Conservation (phyloP, 257 asterid genomes). For the Echium plantagineum region DNA sequence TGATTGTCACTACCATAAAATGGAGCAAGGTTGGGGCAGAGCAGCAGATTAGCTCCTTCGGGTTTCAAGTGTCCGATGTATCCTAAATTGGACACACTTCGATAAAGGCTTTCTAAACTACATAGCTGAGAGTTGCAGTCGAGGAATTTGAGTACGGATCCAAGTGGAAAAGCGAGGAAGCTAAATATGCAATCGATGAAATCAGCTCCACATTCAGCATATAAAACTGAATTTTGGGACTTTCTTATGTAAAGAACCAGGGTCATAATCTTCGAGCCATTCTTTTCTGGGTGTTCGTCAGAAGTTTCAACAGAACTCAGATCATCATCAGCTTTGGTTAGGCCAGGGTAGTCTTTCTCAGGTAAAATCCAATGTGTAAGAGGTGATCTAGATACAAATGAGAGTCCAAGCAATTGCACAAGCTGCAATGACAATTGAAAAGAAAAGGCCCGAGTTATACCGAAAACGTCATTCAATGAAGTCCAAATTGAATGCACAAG, state of each 20-base stretch:
- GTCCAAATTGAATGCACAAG: background rate
- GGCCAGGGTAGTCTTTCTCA: background rate
- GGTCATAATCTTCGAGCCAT: constrained; percentile 1
- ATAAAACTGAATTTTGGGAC: constrained; percentile 1
- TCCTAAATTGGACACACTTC: constrained; percentile 1
- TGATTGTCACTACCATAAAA: constrained; percentile 5
- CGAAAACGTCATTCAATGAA: too few relatives aligned
- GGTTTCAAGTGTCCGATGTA: constrained; percentile 1
- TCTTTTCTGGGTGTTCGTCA: background rate
- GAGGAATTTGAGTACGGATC: constrained; percentile 3
- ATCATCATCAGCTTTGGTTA: background rate
- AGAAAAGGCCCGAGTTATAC: too few relatives aligned
- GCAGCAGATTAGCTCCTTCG: constrained; percentile 7
- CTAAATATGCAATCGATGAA: constrained; percentile 9
- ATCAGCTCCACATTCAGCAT: constrained; percentile 9
- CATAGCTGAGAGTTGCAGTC: constrained; percentile 4
- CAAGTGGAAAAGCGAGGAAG: constrained; percentile 12
- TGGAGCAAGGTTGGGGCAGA: constrained; percentile 9
- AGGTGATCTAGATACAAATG: constrained; percentile 3
- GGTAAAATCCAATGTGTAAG: constrained; percentile 2
- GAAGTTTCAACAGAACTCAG: background rate
- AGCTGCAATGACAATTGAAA: background rate
- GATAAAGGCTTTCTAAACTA: constrained; percentile 4
- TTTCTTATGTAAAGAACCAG: constrained; percentile 6
- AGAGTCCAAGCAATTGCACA: constrained; percentile 2